A percentile compares a stretch with the other conserved stretches of the same genome.
Evolutionary conservation across 305 asterid genomes (phyloP).

Genomic region (Fraxinus latifolia): DNA sequence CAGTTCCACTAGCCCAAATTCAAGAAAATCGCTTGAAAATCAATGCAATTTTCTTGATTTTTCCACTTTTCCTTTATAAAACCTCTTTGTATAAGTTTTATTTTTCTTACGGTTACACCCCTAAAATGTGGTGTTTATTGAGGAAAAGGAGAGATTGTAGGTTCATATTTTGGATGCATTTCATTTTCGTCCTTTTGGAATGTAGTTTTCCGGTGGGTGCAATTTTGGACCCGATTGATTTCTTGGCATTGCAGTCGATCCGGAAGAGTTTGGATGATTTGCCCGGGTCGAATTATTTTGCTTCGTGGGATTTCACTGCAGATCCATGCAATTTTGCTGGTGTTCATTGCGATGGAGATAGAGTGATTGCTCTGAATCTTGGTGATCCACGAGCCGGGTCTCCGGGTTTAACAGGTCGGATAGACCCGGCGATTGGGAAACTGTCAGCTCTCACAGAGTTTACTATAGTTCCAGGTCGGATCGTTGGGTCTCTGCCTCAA

Average conservation of each 20-base stretch:
- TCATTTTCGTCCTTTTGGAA: slow-evolving; percentile 21
- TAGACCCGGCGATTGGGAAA: slow-evolving; percentile 75
- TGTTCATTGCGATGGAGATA: slow-evolving; percentile 60
- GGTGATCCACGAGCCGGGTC: slow-evolving; percentile 94
- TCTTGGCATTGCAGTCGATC: slow-evolving; percentile 76
- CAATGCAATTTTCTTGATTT: slow-evolving; percentile 18
- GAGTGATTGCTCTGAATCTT: slow-evolving; percentile 66
- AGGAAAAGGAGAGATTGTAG: neutral
- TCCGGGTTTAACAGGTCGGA: slow-evolving; percentile 68
- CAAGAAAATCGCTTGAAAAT: slow-evolving; percentile 34
- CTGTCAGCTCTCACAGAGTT: slow-evolving; percentile 66
- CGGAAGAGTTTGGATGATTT: slow-evolving; percentile 59
- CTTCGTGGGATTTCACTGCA: slow-evolving; percentile 95
- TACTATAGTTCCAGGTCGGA: slow-evolving; percentile 77
- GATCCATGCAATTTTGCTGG: slow-evolving; percentile 93
- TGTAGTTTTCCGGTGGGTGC: slow-evolving; percentile 27
- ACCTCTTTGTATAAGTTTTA: slow-evolving; percentile 17
- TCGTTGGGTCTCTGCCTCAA: slow-evolving; percentile 61
- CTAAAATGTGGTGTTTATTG: neutral
- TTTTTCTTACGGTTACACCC: neutral
- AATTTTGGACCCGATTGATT: slow-evolving; percentile 72
- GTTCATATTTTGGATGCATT: slow-evolving; percentile 22
- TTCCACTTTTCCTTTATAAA: slow-evolving; percentile 28
- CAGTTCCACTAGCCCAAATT: slow-evolving; percentile 29
- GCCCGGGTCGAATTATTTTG: slow-evolving; percentile 71